Evolutionary conservation across 1,139 yeast species (phyloP).

Genomic region (Saccharomyces pastorianus): DNA sequence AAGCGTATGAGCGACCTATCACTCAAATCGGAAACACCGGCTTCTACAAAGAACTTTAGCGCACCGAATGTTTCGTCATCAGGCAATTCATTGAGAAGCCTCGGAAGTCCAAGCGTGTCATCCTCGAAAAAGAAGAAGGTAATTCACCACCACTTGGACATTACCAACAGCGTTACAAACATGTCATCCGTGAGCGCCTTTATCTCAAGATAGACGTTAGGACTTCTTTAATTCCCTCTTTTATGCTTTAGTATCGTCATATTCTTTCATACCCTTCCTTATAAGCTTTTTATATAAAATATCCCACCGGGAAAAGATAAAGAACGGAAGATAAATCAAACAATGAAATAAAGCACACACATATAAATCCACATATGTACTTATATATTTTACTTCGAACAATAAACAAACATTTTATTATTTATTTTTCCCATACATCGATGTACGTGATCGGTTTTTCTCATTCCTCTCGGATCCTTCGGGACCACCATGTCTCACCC

Average conservation of each 20-base stretch:
- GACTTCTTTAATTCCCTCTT: neutral
- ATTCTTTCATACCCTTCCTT: neutral
- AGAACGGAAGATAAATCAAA: neutral
- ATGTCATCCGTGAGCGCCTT: slow-evolving; percentile 3
- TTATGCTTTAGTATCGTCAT: neutral
- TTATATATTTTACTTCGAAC: neutral
- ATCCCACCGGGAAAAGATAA: neutral
- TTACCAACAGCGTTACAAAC: slow-evolving; percentile 3
- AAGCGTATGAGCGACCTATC: neutral
- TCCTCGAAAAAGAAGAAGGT: slow-evolving; percentile 2
- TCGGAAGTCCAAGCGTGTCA: slow-evolving; percentile 1
- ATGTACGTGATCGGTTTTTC: neutral
- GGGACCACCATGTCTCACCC: neutral
- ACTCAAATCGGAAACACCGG: neutral
- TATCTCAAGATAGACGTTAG: neutral
- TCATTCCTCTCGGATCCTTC: neutral
- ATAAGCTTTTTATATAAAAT: neutral
- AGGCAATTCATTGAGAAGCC: neutral
- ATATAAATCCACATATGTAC: neutral
- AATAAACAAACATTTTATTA: neutral
- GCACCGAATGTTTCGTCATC: neutral
- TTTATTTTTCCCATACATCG: neutral
- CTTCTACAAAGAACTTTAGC: neutral
- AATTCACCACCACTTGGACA: slow-evolving; percentile 5
- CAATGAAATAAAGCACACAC: neutral